Conservation (phyloP, 768 basidiomycete genomes). For the Galerina marginata region DNA sequence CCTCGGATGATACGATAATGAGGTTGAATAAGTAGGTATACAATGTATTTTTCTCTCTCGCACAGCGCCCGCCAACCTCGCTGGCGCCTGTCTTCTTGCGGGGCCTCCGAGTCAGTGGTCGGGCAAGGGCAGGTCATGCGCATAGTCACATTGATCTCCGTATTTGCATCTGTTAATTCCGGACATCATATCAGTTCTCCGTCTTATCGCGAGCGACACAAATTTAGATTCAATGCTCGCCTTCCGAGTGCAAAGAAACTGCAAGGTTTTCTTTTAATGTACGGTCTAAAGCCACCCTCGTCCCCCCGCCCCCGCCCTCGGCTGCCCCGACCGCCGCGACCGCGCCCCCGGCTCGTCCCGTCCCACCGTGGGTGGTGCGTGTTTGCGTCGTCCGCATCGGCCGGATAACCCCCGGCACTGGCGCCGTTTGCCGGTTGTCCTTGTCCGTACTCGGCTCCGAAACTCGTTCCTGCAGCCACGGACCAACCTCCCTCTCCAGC, state of each 20-base stretch:
- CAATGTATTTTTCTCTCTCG: neutral
- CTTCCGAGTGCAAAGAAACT: slow-evolving; percentile 91
- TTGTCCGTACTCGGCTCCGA: slow-evolving; percentile 57
- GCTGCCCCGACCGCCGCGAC: slow-evolving; percentile 65
- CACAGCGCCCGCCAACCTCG: neutral
- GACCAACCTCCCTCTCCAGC: slow-evolving; percentile 36
- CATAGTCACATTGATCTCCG: slow-evolving; percentile 87
- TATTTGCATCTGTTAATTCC: slow-evolving; percentile 82
- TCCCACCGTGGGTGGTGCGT: slow-evolving; percentile 47
- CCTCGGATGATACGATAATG: slow-evolving; percentile 1
- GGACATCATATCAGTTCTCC: slow-evolving; percentile 45
- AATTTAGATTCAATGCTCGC: slow-evolving; percentile 70
- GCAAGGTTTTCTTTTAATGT: slow-evolving; percentile 88
- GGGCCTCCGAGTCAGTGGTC: neutral
- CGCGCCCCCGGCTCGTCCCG: slow-evolving; percentile 49
- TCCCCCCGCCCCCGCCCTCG: slow-evolving; percentile 52
- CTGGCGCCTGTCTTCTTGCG: too few species aligned
- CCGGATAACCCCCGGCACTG: slow-evolving; percentile 49
- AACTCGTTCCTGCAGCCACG: slow-evolving; percentile 45
- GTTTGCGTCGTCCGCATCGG: slow-evolving; percentile 24
- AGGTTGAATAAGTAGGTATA: slow-evolving; percentile 5
- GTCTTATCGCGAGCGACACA: slow-evolving; percentile 35
- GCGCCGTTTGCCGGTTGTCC: slow-evolving; percentile 1
- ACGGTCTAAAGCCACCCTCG: slow-evolving; percentile 67
- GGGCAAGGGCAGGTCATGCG: slow-evolving; percentile 55